phyloP scores from a whole-genome alignment of 805 yeast species.

The Debaryomyces hansenii region DNA sequence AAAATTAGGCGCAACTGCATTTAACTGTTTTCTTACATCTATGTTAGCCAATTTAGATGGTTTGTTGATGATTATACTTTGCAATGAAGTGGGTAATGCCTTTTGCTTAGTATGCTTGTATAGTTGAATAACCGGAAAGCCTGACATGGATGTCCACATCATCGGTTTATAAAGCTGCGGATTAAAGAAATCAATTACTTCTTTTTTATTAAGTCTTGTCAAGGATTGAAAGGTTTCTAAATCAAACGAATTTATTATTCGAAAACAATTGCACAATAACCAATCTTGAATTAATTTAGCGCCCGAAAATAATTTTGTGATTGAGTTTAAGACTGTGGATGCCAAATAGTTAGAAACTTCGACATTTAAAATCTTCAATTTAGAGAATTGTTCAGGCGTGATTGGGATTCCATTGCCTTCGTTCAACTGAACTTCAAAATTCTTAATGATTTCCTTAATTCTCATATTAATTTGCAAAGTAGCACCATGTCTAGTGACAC shows the following conservation, averaged over 20 bases:
- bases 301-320: constrained; percentile 29
- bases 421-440: constrained; percentile 1
- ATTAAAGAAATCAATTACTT: constrained; percentile 16
- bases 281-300: constrained; percentile 37
- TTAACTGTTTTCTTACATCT: constrained; percentile 28
- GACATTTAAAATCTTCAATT: not conserved
- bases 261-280: constrained; percentile 28
- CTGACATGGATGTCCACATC: constrained; percentile 43
- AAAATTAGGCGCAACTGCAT: constrained; percentile 44
- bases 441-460: constrained; percentile 20
- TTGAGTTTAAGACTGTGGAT: constrained; percentile 20
- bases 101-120: constrained; percentile 20
- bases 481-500: constrained; percentile 42
- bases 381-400: not conserved
- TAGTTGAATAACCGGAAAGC: constrained; percentile 42
- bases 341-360: constrained; percentile 18
- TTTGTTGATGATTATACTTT: constrained; percentile 14
- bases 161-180: constrained; percentile 28
- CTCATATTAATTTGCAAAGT: constrained; percentile 27
- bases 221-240: constrained; percentile 9
- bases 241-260: constrained; percentile 30
- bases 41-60: constrained; percentile 23
- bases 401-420: not conserved
- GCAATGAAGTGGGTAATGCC: constrained; percentile 21
- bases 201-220: not conserved